These are phyloP conservation scores for Chalara sp. DNA, from an alignment of 2,329 filamentous ascomycete species.

Conservation along the genomic window DNA sequence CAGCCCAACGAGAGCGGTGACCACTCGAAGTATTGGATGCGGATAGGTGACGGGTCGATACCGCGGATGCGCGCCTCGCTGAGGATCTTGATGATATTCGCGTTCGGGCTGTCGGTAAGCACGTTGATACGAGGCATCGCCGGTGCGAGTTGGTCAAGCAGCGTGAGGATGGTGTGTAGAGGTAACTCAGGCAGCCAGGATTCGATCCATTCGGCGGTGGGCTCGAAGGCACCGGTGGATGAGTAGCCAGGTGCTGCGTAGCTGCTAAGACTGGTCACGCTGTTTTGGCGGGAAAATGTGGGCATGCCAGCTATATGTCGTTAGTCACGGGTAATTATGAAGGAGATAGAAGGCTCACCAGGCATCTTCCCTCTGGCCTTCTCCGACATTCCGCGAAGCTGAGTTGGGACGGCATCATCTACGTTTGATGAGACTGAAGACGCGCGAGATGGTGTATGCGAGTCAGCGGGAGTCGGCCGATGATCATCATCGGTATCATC, in stretches of 20 bases:
- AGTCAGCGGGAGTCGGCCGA: slow-evolving; percentile 51
- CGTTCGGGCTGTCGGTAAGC: slow-evolving; percentile 35
- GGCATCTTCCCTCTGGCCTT: slow-evolving; percentile 96
- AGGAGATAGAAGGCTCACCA: slow-evolving; percentile 14
- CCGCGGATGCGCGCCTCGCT: slow-evolving; percentile 57
- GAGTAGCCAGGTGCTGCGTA: slow-evolving; percentile 52
- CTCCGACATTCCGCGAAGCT: slow-evolving; percentile 89
- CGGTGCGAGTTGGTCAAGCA: slow-evolving; percentile 61
- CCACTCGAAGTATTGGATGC: slow-evolving; percentile 92
- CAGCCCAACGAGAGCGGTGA: slow-evolving; percentile 82
- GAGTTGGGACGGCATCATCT: slow-evolving; percentile 75
- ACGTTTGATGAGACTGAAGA: slow-evolving; percentile 60
- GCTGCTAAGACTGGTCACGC: slow-evolving; percentile 71
- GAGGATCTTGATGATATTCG: slow-evolving; percentile 47
- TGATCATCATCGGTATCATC: slow-evolving; percentile 43
- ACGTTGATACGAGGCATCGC: slow-evolving; percentile 45
- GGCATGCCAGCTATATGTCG: slow-evolving; percentile 53
- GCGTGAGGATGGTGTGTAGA: slow-evolving; percentile 74
- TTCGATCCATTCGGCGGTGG: slow-evolving; percentile 81
- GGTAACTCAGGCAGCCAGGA: slow-evolving; percentile 89
- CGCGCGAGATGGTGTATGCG: slow-evolving; percentile 56
- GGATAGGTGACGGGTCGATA: slow-evolving; percentile 67
- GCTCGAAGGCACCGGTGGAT: slow-evolving; percentile 60
- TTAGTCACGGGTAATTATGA: slow-evolving; percentile 9
- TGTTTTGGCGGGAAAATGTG: slow-evolving; percentile 87